Conservation (phyloP, 805 yeast species). For the Ogataea ganodermae region DNA sequence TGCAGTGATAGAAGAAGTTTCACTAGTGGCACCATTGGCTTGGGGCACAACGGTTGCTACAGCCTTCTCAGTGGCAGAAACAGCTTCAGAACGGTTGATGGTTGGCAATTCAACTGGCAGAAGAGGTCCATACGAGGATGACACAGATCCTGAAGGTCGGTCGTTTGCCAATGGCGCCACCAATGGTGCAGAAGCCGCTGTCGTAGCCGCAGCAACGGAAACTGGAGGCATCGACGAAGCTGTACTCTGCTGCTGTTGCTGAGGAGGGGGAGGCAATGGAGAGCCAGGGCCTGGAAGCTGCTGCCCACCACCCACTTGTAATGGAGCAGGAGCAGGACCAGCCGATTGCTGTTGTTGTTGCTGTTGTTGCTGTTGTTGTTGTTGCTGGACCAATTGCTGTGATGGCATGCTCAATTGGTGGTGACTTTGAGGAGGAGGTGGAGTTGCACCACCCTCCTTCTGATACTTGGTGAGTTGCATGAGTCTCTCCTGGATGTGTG, state of each 20-base stretch:
- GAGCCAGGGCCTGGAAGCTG: conserved; percentile 29
- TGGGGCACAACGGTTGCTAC: not conserved
- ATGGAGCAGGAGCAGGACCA: conserved; percentile 34
- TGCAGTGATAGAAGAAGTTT: not conserved
- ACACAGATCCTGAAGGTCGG: not conserved
- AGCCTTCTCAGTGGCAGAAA: not conserved
- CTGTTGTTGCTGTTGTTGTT: conserved; percentile 16
- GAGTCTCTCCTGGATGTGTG: conserved; percentile 90
- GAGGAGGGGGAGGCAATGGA: conserved; percentile 30
- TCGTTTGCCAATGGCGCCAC: conserved; percentile 7
- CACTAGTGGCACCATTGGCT: not conserved
- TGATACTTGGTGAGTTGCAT: conserved; percentile 78
- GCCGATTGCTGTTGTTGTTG: conserved; percentile 34
- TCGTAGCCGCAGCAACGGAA: conserved; percentile 9
- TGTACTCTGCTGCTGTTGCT: conserved; percentile 10
- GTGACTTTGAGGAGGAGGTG: conserved; percentile 58
- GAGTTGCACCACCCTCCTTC: conserved; percentile 64
- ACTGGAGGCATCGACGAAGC: conserved; percentile 9
- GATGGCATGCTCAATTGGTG: conserved; percentile 45
- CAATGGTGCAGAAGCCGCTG: conserved; percentile 9
- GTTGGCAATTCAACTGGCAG: conserved; percentile 7
- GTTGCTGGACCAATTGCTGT: conserved; percentile 39
- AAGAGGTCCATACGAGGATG: not conserved
- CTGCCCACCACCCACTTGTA: conserved; percentile 31
- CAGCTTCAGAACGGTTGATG: conserved; percentile 1